Percentiles rank a stretch among this genome's conserved stretches.
Evolutionary conservation across 2,329 filamentous ascomycete genomes (phyloP).

Genomic region (Fusarium haematococcum): DNA sequence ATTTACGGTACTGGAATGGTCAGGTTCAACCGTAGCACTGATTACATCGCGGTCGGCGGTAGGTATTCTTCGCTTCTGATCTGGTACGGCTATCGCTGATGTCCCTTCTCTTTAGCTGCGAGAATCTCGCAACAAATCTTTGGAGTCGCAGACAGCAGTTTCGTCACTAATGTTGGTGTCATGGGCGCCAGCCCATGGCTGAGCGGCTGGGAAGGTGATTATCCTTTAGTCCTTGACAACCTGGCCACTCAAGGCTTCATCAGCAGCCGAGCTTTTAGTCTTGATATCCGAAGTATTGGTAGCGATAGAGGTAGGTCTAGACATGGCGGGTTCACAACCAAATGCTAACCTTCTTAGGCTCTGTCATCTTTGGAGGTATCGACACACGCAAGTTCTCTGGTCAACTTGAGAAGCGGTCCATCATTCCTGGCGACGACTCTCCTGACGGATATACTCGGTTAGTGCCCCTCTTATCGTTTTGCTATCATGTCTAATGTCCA

Average conservation of each 20-base stretch:
- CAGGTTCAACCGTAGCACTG: constrained; percentile 49
- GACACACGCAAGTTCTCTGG: constrained; percentile 68
- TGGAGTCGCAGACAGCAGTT: constrained; percentile 50
- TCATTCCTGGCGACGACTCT: constrained; percentile 58
- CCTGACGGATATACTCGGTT: constrained; percentile 50
- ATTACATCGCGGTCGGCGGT: constrained; percentile 50
- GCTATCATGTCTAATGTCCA: not conserved
- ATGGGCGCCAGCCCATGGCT: constrained; percentile 52
- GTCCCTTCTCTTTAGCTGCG: constrained; percentile 33
- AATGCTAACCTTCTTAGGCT: not conserved
- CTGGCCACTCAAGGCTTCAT: constrained; percentile 50
- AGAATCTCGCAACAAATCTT: constrained; percentile 51
- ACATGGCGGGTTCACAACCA: fast-evolving
- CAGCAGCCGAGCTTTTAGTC: constrained; percentile 52
- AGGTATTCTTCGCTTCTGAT: constrained; percentile 19
- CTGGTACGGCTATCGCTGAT: constrained; percentile 4
- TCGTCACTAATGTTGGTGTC: constrained; percentile 47
- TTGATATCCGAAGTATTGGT: constrained; percentile 49
- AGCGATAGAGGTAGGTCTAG: constrained; percentile 40
- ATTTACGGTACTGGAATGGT: constrained; percentile 49
- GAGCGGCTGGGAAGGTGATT: constrained; percentile 49
- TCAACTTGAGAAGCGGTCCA: constrained; percentile 65
- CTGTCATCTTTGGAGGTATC: constrained; percentile 67
- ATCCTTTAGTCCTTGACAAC: constrained; percentile 52
- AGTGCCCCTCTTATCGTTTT: not conserved